These are phyloP conservation scores for Serendipita sp. DNA, from an alignment of 768 basidiomycete species.

Conservation along the genomic window DNA sequence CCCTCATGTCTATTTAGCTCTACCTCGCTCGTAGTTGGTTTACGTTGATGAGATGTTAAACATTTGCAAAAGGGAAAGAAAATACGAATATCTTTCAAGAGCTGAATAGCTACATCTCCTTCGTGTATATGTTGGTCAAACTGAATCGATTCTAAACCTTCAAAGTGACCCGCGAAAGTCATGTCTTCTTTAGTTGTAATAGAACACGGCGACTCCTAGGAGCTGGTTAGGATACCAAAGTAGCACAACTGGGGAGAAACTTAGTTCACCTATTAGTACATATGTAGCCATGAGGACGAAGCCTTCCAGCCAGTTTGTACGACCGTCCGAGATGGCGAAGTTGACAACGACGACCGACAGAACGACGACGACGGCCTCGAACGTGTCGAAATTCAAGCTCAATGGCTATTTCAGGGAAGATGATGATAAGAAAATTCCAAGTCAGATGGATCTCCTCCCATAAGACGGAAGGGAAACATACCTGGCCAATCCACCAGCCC, in stretches of 20 bases:
- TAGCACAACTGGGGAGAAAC: not conserved
- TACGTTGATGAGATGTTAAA: too few relatives aligned
- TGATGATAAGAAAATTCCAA: too few relatives aligned
- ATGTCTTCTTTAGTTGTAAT: not conserved
- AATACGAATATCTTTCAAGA: too few relatives aligned
- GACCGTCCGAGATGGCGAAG: conserved; percentile 39
- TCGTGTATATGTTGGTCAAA: too few relatives aligned
- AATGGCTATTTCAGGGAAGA: too few relatives aligned
- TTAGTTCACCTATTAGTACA: not conserved
- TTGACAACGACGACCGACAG: conserved; percentile 81
- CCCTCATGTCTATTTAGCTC: too few relatives aligned
- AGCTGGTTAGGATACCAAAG: not conserved
- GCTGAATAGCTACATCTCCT: too few relatives aligned
- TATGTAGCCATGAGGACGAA: conserved; percentile 4
- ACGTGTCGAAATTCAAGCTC: conserved; percentile 1
- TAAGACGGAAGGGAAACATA: conserved; percentile 33
- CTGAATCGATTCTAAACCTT: too few relatives aligned
- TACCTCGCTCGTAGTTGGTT: too few relatives aligned
- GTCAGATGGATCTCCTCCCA: too few relatives aligned
- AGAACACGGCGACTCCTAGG: conserved; percentile 3
- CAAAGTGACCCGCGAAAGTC: not conserved
- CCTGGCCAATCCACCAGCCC: conserved; percentile 51
- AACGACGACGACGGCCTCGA: conserved; percentile 66
- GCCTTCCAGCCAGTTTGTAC: conserved; percentile 4
- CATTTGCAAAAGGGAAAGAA: too few relatives aligned